Evolutionary conservation across 1,284 basidiomycete species (phyloP).

Genomic region (Ganoderma lucidum): DNA sequence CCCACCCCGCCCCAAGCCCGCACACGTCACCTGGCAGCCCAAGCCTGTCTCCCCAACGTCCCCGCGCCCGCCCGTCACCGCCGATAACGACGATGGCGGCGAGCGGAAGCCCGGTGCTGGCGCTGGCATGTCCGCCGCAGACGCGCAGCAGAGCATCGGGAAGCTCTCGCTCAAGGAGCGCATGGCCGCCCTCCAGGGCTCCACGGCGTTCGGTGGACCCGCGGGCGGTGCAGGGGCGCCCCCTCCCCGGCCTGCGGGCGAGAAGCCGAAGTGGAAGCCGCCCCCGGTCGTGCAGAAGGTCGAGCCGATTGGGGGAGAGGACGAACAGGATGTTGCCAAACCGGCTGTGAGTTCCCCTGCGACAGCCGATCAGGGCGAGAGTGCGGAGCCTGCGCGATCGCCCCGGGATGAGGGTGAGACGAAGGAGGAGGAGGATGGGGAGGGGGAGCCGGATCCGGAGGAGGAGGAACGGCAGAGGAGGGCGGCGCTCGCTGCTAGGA

Average conservation of each 20-base stretch:
- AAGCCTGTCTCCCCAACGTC: slow-evolving; percentile 59
- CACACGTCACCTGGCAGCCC: slow-evolving; percentile 73
- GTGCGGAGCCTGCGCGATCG: background rate
- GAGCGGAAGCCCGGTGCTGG: slow-evolving; percentile 38
- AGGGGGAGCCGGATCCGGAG: slow-evolving; percentile 60
- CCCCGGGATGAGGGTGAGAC: slow-evolving; percentile 22
- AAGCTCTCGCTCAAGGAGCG: slow-evolving; percentile 87
- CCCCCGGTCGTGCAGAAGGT: slow-evolving; percentile 57
- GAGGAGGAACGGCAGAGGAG: slow-evolving; percentile 84
- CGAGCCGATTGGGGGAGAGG: slow-evolving; percentile 49
- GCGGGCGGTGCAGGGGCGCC: slow-evolving; percentile 48
- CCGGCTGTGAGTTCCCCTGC: slow-evolving; percentile 38
- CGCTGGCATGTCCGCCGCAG: slow-evolving; percentile 77
- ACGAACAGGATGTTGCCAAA: slow-evolving; percentile 44
- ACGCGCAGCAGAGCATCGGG: slow-evolving; percentile 84
- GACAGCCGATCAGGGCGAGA: slow-evolving; percentile 48
- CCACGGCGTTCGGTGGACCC: slow-evolving; percentile 68
- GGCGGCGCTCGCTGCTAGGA: slow-evolving; percentile 85
- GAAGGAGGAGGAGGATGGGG: slow-evolving; percentile 38
- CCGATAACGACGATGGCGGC: slow-evolving; percentile 29
- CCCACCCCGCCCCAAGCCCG: slow-evolving; percentile 75
- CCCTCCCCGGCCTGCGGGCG: slow-evolving; percentile 67
- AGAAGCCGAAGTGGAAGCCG: slow-evolving; percentile 86
- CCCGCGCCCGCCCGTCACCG: slow-evolving; percentile 36
- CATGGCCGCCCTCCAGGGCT: slow-evolving; percentile 90